phyloP scores from a whole-genome alignment of 176 grass and related monocot species.

The Triticum aestivum region IWGSC_CS_RefSeq_v2.1 NC_057797.1:396855114-396855613 shows the following conservation, averaged over 20 bases:
- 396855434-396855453: conserved; percentile 73
- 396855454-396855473: conserved; percentile 35
- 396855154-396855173: neutral
- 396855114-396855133: neutral
- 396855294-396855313: conserved; percentile 54
- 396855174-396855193: neutral
- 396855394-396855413: conserved; percentile 73
- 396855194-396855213: neutral
- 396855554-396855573: conserved; percentile 60
- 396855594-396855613: neutral
- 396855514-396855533: conserved; percentile 61
- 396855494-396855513: conserved; percentile 69
- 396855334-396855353: neutral
- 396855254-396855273: conserved; percentile 29
- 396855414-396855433: conserved; percentile 71
- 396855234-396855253: neutral
- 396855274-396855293: conserved; percentile 19
- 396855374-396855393: conserved; percentile 60
- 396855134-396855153: neutral
- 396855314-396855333: conserved; percentile 36
- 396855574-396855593: conserved; percentile 27
- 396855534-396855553: conserved; percentile 74
- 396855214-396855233: neutral
- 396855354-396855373: conserved; percentile 46
- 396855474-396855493: conserved; percentile 71